These are phyloP conservation scores for Coemansia sp. DNA, from an alignment of 192 early-diverging fungal species.

Conservation along the genomic window DNA sequence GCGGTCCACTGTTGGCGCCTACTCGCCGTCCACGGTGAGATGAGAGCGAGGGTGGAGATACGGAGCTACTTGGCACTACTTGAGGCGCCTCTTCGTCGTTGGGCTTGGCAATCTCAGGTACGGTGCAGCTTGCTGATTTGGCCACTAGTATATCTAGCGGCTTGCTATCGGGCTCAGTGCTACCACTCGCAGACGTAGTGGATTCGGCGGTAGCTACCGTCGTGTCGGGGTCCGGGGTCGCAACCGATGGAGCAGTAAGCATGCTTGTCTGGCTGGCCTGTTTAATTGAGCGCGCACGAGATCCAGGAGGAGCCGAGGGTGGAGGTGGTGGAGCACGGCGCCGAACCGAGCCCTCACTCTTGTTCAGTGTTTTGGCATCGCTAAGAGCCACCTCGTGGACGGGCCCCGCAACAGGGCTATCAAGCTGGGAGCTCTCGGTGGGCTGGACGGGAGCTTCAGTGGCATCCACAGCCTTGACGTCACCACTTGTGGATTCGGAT, in stretches of 20 bases:
- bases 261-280: constrained; percentile 10
- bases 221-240: neutral
- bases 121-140: neutral
- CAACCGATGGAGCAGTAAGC: neutral
- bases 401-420: constrained; percentile 2
- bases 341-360: constrained; percentile 29
- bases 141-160: neutral
- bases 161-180: neutral
- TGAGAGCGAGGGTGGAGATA: neutral
- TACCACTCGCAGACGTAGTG: neutral
- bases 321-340: constrained; percentile 49
- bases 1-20: constrained; percentile 18
- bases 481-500: neutral
- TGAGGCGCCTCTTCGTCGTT: constrained; percentile 3
- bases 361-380: constrained; percentile 1
- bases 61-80: neutral
- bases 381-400: neutral
- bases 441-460: neutral
- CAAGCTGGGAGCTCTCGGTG: neutral
- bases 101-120: neutral
- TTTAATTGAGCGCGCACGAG: constrained; percentile 14
- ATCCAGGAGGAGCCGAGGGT: constrained; percentile 14
- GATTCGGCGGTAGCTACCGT: neutral
- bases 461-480: neutral
- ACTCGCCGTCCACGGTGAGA: constrained; percentile 27